These are phyloP conservation scores for Cladosporium cucumerinum DNA, from an alignment of 2,329 filamentous ascomycete genomes.

Conservation along the genomic window DNA sequence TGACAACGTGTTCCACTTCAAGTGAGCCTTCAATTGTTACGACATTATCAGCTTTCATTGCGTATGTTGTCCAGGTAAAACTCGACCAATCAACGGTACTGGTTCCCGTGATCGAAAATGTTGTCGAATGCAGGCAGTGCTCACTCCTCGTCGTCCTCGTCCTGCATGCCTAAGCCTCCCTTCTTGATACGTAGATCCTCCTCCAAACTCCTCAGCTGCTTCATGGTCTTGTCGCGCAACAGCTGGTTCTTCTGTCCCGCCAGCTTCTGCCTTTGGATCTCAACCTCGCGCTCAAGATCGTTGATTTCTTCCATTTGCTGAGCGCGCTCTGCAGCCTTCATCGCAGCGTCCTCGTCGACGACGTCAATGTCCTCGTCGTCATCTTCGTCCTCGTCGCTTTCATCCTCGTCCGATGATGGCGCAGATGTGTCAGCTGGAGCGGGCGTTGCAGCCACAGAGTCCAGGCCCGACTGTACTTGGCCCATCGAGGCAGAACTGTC, in stretches of 20 bases:
- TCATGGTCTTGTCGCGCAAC: conserved; percentile 48
- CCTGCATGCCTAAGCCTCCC: conserved; percentile 37
- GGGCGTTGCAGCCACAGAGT: conserved; percentile 24
- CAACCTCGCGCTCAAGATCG: conserved; percentile 52
- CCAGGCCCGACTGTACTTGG: conserved; percentile 22
- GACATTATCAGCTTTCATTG: background rate
- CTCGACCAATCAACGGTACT: background rate
- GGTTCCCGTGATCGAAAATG: background rate
- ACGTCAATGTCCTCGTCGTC: conserved; percentile 44
- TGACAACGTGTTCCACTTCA: background rate
- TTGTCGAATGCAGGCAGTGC: background rate
- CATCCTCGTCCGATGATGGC: conserved; percentile 31
- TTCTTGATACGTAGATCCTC: conserved; percentile 55
- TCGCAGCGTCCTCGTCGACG: conserved; percentile 53
- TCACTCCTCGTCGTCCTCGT: conserved; percentile 27
- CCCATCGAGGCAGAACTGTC: conserved; percentile 28
- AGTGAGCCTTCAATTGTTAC: background rate
- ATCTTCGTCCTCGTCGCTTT: conserved; percentile 46
- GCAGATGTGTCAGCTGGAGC: conserved; percentile 28
- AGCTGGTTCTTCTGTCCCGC: conserved; percentile 45
- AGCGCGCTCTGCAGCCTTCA: conserved; percentile 46
- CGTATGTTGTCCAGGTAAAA: background rate
- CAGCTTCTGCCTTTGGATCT: conserved; percentile 36
- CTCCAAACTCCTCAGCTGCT: conserved; percentile 50
- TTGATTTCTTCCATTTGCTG: conserved; percentile 53